These are phyloP conservation scores for Aspergillus sp. DNA, from an alignment of 2,329 filamentous ascomycete species.

Conservation along the genomic window DNA sequence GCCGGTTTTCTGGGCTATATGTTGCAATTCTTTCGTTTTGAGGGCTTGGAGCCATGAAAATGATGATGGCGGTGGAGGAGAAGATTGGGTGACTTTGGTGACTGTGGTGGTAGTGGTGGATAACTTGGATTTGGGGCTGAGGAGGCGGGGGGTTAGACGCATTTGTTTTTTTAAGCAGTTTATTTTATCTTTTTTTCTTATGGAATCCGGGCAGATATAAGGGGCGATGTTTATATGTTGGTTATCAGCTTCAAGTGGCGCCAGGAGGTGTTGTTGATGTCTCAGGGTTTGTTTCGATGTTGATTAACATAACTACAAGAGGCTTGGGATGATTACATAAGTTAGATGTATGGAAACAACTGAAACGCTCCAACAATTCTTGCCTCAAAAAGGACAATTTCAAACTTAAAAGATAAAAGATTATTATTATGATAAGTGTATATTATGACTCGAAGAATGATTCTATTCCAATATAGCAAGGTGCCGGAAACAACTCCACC, in stretches of 20 bases:
- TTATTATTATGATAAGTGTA: neutral
- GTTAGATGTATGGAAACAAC: neutral
- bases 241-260: too few relatives aligned
- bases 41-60: conserved; percentile 40
- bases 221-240: too few relatives aligned
- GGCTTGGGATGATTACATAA: neutral
- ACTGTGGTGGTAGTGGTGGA: neutral
- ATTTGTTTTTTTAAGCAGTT: neutral
- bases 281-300: neutral
- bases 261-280: neutral
- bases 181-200: neutral
- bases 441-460: conserved; percentile 1
- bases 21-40: conserved; percentile 56
- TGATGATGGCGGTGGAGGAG: neutral
- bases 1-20: conserved; percentile 61
- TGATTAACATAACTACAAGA: neutral
- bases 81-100: neutral
- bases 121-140: neutral
- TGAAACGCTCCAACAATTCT: neutral
- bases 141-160: neutral
- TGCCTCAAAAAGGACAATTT: neutral
- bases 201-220: too few relatives aligned
- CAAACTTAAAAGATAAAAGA: neutral
- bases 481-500: conserved; percentile 2
- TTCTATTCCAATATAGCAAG: conserved; percentile 6